These are phyloP conservation scores for Pseudoscleropodium purum DNA, from an alignment of 225 moss, liverwort and hornwort genomes.

Conservation along the genomic window DNA sequence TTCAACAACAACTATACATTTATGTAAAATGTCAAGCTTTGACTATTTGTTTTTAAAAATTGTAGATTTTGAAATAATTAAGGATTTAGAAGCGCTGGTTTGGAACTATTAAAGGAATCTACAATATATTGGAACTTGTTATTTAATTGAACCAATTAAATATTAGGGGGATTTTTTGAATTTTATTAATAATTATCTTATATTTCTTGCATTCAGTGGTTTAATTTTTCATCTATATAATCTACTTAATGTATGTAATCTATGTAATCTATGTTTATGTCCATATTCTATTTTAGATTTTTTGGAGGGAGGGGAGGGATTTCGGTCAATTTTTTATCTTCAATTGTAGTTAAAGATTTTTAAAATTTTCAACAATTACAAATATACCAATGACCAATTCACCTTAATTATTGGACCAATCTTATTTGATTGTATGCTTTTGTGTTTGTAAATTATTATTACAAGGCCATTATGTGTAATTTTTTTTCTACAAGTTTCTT, in stretches of 20 bases:
- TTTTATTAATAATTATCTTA: background rate
- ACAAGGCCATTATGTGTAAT: too few relatives aligned
- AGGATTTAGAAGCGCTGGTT: background rate
- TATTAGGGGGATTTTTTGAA: accelerated
- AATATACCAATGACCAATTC: background rate
- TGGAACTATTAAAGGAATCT: background rate
- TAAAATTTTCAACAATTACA: too few relatives aligned
- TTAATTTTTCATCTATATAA: background rate
- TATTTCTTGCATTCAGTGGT: background rate
- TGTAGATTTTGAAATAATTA: background rate
- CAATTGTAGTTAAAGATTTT: background rate
- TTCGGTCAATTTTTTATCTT: background rate
- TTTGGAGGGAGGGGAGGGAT: too few relatives aligned
- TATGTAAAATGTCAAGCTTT: background rate
- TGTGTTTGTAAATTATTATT: background rate
- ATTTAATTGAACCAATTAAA: background rate
- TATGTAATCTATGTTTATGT: too few relatives aligned
- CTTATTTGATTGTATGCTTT: background rate
- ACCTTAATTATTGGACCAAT: background rate
- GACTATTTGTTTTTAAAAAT: background rate
- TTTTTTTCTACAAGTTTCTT: too few relatives aligned
- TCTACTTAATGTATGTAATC: background rate
- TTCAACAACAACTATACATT: background rate
- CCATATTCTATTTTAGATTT: too few relatives aligned
- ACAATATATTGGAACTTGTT: background rate